These are phyloP conservation scores for Acer saccharum DNA, from an alignment of 345 rosid genomes.

Conservation along the genomic window DNA sequence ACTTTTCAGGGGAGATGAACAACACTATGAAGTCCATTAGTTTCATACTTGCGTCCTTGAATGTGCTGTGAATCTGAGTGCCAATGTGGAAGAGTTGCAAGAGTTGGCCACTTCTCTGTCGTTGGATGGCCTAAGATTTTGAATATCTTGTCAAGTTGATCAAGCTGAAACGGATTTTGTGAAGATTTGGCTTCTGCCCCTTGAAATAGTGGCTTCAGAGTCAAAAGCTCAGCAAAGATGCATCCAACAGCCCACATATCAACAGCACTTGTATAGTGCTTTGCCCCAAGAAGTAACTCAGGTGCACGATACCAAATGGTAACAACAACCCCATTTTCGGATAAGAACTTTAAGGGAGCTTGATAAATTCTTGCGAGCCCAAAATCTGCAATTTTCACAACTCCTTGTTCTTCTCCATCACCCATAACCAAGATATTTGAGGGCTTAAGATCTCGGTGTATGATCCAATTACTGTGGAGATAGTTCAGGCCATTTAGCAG, in stretches of 20 bases:
- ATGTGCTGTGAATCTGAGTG: conserved; percentile 70
- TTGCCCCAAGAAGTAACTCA: conserved; percentile 95
- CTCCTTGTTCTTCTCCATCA: conserved; percentile 95
- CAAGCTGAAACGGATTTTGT: conserved; percentile 88
- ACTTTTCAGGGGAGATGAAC: conserved; percentile 68
- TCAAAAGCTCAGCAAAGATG: conserved; percentile 94
- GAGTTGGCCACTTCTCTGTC: conserved; percentile 88
- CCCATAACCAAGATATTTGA: conserved; percentile 99
- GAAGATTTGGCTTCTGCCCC: conserved; percentile 90
- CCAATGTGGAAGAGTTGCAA: conserved; percentile 91
- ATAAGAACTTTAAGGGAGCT: conserved; percentile 83
- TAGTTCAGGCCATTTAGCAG: conserved; percentile 95
- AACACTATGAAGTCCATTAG: conserved; percentile 59
- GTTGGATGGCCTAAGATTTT: conserved; percentile 98
- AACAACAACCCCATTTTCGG: conserved; percentile 95
- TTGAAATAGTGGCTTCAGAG: conserved; percentile 96
- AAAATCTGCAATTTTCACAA: conserved; percentile 94
- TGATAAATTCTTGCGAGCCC: conserved; percentile 97
- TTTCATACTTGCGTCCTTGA: conserved; percentile 83
- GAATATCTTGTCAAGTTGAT: conserved; percentile 98
- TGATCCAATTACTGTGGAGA: conserved; percentile 98
- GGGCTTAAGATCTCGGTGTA: conserved; percentile 97
- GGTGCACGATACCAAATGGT: conserved; percentile 99
- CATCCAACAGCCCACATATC: conserved; percentile 99
- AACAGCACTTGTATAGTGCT: conserved; percentile 96